Percentiles rank a stretch among this genome's conserved stretches.
These are phyloP conservation scores for Delitschia confertaspora DNA, from an alignment of 495 filamentous ascomycete species.

Conservation along the genomic window DNA sequence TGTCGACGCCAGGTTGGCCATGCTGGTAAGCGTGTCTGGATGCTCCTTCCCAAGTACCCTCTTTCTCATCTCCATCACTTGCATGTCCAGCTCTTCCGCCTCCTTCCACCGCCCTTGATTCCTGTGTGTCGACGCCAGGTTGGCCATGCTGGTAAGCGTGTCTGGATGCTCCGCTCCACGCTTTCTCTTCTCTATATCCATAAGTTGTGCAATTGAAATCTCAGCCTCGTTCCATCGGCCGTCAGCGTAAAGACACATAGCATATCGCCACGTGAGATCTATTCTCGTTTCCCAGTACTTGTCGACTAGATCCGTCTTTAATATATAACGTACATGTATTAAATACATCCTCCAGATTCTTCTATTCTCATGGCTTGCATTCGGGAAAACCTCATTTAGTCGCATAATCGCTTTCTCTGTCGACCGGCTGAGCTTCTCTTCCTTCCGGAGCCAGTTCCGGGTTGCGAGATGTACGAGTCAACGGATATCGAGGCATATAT, in stretches of 20 bases:
- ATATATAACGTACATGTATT: conserved; percentile 23
- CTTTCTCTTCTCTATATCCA: conserved; percentile 2
- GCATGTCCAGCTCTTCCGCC: conserved; percentile 9
- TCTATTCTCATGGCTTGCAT: conserved; percentile 25
- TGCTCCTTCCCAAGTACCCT: conserved; percentile 6
- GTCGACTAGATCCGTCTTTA: too few relatives aligned
- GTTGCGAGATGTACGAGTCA: conserved; percentile 36
- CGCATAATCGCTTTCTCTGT: conserved; percentile 15
- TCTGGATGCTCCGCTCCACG: conserved; percentile 8
- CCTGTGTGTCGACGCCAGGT: conserved; percentile 5
- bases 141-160: conserved; percentile 12
- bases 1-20: conserved; percentile 7
- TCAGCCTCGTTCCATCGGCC: conserved; percentile 12
- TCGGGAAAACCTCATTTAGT: conserved; percentile 24
- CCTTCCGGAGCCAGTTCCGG: conserved; percentile 31
- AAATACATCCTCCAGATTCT: conserved; percentile 29
- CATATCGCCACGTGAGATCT: conserved; percentile 1
- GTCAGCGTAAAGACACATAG: neutral
- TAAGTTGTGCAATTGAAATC: conserved; percentile 1
- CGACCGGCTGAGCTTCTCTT: conserved; percentile 12
- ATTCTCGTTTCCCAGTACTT: neutral
- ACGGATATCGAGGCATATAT: conserved; percentile 27
- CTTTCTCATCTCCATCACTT: conserved; percentile 7
- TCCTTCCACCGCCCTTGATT: conserved; percentile 8
- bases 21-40: conserved; percentile 13